phyloP scores from a whole-genome alignment of 2,329 filamentous ascomycete species.

The Seiridium cupressi region DNA sequence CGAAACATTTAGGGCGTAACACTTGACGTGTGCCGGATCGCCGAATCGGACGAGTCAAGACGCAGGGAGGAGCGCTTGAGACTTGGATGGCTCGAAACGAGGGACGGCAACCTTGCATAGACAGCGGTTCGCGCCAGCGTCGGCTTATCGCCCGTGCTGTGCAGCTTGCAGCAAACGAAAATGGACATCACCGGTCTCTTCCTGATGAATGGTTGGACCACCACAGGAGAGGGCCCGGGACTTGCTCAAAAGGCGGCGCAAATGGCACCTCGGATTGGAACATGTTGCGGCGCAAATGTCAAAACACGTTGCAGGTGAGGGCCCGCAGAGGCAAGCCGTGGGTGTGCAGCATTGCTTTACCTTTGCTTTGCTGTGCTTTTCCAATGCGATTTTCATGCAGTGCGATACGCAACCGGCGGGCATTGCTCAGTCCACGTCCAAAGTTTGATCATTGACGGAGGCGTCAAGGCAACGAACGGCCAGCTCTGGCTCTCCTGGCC shows the following conservation, averaged over 20 bases:
- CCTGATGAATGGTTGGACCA: neutral
- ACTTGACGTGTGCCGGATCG: neutral
- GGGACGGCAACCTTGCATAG: neutral
- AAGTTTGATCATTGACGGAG: neutral
- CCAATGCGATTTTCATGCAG: no score
- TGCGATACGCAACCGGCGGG: no score
- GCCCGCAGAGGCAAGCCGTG: no score
- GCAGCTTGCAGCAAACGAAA: neutral
- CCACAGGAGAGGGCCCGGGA: neutral
- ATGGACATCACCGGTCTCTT: neutral
- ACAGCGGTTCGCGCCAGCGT: neutral
- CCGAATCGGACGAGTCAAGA: conserved; percentile 5
- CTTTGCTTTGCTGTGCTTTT: no score
- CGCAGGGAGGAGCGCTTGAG: neutral
- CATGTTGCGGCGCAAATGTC: no score
- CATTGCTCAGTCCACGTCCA: neutral
- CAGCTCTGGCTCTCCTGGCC: neutral
- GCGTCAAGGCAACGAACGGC: neutral
- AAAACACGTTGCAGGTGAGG: no score
- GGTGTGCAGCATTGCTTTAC: no score
- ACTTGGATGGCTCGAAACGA: neutral
- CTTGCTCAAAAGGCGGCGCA: neutral
- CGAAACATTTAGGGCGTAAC: neutral
- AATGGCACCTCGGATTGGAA: neutral
- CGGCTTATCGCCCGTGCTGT: neutral